Evolutionary conservation across 805 yeast species (phyloP), one percentile per base, ranked within the genome.

Genomic region (Saccharomycopsis sp.): DNA sequence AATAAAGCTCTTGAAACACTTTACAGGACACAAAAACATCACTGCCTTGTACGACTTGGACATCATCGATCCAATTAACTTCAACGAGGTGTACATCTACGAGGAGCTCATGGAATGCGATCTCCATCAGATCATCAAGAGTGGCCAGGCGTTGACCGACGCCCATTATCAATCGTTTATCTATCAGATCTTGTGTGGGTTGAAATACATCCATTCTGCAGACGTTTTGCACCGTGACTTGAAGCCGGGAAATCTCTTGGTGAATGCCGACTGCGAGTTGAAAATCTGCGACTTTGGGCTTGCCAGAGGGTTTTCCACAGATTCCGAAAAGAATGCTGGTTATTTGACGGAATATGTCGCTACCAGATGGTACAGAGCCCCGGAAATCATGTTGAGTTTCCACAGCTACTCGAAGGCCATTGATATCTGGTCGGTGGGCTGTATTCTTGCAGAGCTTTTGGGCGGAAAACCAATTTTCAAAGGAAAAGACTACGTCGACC

Each of bases 81-180:
- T 92, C 75, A 91, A 91, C 71, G 99, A 95, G 66, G 79, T 94
- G 12, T 94, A 94, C 64, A 76, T 94, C 5, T 94, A 94, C 67
- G 99, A 94, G 71, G 99, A 92, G 72, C 76, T 92, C 65, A 94
- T 94, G 98, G 98, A 92, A 71, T 92, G 98, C 72, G 99, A 94
- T 71, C 86, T 94, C 90, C 97, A 92, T 72, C 98, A 92, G 71
- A 94, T 94, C 66, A 92, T 94, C 62, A 80, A 96, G 64, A 88
- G 97, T 9, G 92, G 91, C 20, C 98, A 94, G 71, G 88, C 96
- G 0, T 76, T 94, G 63, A 89, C 97, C 1, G 98, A 94, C 69
- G 89, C 91, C 34, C 99, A 94, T 71, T 91, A 89, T 71, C 99
- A 94, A 73, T 84, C 89, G 62, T 94, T 94, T 67, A 80, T 89